Conservation (phyloP, 2,329 filamentous ascomycete genomes). For the Talaromyces sp. region DNA sequence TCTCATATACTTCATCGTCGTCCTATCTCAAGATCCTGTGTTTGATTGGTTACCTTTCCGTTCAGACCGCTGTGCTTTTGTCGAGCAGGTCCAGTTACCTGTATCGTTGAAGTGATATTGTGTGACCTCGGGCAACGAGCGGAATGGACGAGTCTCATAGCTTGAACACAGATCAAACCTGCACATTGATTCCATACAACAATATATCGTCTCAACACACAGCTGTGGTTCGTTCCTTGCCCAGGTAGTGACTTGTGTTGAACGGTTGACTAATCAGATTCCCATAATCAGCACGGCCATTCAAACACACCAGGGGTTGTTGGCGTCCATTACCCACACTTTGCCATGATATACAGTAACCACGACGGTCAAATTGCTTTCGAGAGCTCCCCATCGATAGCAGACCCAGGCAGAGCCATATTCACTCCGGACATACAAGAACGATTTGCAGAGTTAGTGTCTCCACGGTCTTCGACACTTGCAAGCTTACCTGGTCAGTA, state of each 20-base stretch:
- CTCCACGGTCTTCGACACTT: conserved; percentile 24
- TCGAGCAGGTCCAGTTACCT: background rate
- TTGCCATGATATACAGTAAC: conserved; percentile 35
- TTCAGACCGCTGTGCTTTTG: background rate
- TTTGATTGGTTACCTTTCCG: background rate
- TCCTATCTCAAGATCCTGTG: background rate
- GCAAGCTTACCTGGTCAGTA: conserved; percentile 24
- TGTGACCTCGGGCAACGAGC: background rate
- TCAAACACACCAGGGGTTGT: conserved; percentile 17
- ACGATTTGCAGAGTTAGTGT: conserved; percentile 21
- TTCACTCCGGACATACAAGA: conserved; percentile 35
- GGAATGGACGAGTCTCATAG: conserved; percentile 11
- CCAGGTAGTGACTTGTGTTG: background rate
- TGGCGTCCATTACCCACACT: conserved; percentile 28
- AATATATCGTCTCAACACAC: conserved; percentile 20
- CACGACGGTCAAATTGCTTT: conserved; percentile 29
- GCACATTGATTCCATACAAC: conserved; percentile 9
- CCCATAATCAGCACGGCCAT: conserved; percentile 16
- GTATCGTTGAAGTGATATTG: background rate
- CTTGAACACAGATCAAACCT: conserved; percentile 8
- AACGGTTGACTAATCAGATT: background rate
- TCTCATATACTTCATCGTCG: background rate
- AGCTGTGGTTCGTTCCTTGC: conserved; percentile 16
- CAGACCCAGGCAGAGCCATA: conserved; percentile 27
- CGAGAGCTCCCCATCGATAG: conserved; percentile 30